phyloP scores from a whole-genome alignment of 331 rosid genomes.

The Quercus lobata region DNA sequence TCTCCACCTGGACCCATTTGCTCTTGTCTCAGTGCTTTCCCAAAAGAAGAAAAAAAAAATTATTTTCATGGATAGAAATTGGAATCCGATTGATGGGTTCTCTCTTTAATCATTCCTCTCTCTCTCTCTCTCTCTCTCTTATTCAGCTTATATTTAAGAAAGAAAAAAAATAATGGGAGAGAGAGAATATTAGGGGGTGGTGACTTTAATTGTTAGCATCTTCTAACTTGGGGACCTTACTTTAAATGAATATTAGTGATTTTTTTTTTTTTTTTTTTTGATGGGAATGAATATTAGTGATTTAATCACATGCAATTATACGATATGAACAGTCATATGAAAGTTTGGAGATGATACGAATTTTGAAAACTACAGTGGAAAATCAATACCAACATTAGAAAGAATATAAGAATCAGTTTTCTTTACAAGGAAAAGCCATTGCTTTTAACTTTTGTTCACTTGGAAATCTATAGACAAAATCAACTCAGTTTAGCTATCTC shows the following conservation, averaged over 20 bases:
- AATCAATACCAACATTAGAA: constrained; percentile 15
- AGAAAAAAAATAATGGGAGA: background rate
- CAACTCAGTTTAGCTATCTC: constrained; percentile 21
- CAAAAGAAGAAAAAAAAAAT: constrained; percentile 15
- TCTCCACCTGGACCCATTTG: constrained; percentile 53
- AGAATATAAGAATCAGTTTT: constrained; percentile 54
- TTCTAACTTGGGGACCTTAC: background rate
- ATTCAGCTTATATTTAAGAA: constrained; percentile 18
- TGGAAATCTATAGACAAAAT: constrained; percentile 17
- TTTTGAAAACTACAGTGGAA: constrained; percentile 54
- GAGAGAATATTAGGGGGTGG: constrained; percentile 2
- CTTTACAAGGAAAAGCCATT: constrained; percentile 38
- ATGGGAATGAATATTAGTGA: constrained; percentile 22
- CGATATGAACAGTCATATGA: constrained; percentile 42
- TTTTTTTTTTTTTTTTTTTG: background rate
- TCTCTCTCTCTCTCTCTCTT: constrained; percentile 17
- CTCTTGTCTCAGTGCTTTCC: constrained; percentile 68
- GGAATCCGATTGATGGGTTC: constrained; percentile 81
- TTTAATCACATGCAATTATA: constrained; percentile 21
- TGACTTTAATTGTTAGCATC: constrained; percentile 17
- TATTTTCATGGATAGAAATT: constrained; percentile 57
- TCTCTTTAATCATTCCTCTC: constrained; percentile 60
- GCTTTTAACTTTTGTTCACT: constrained; percentile 25
- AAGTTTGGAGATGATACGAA: constrained; percentile 59
- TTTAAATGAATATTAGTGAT: constrained; percentile 26